A percentile compares a stretch with the other conserved stretches of the same genome.
phyloP scores from a whole-genome alignment of 108 stramenopile species.

The Cyclostephanos invisitatus region DNA sequence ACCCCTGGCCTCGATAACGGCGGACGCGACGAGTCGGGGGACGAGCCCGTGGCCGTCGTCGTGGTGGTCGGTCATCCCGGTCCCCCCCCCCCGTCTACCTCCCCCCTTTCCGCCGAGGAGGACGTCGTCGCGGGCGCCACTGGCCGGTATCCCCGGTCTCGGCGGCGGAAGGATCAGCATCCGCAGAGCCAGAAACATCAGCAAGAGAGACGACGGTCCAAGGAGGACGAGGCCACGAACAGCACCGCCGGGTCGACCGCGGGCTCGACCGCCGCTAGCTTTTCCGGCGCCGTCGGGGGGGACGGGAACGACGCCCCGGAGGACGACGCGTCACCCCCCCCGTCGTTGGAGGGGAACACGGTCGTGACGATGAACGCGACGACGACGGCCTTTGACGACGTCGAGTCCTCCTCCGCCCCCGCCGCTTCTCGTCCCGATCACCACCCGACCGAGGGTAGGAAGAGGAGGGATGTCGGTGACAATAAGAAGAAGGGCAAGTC shows the following conservation, averaged over 20 bases:
- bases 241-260: conserved; percentile 41
- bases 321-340: not conserved
- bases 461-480: not conserved
- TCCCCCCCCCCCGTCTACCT: not conserved
- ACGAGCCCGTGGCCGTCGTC: no score
- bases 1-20: no score
- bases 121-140: not conserved
- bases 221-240: conserved; percentile 41
- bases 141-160: not conserved
- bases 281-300: not conserved
- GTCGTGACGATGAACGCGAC: conserved; percentile 4
- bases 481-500: conserved; percentile 9
- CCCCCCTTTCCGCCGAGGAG: not conserved
- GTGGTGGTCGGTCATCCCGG: no score
- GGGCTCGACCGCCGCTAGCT: not conserved
- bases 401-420: not conserved
- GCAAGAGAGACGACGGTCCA: conserved; percentile 7
- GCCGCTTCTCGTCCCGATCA: not conserved
- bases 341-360: conserved; percentile 8
- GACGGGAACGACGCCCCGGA: conserved; percentile 7
- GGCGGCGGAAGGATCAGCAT: conserved; percentile 5
- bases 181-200: conserved; percentile 1
- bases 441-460: not conserved
- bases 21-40: no score
- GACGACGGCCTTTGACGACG: not conserved